These are phyloP conservation scores for Stemphylium beticola DNA, from an alignment of 2,329 filamentous ascomycete genomes.

Conservation along the genomic window DNA sequence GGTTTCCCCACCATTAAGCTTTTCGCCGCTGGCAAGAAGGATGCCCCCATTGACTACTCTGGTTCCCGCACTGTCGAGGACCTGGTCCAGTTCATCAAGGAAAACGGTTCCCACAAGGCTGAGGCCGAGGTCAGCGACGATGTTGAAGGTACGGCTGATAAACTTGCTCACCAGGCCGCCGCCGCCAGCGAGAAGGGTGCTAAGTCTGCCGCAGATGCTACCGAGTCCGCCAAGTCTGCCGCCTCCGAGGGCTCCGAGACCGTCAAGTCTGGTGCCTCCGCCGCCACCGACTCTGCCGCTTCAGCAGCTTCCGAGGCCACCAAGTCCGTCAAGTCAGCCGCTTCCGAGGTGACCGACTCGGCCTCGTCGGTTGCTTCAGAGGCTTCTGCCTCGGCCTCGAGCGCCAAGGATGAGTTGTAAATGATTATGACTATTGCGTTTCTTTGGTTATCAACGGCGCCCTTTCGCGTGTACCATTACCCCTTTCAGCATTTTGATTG, in stretches of 20 bases:
- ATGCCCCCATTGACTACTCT: slow-evolving; percentile 81
- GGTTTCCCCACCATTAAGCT: slow-evolving; percentile 99
- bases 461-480: slow-evolving; percentile 25
- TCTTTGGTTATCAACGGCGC: slow-evolving; percentile 21
- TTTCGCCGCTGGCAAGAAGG: slow-evolving; percentile 89
- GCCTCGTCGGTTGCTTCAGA: slow-evolving; percentile 35
- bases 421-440: slow-evolving; percentile 29
- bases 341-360: slow-evolving; percentile 41
- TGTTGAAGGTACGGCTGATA: slow-evolving; percentile 48
- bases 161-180: slow-evolving; percentile 50
- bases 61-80: slow-evolving; percentile 91
- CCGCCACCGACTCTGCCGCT: slow-evolving; percentile 46
- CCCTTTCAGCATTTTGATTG: slow-evolving; percentile 27
- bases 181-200: slow-evolving; percentile 40
- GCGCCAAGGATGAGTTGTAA: slow-evolving; percentile 78
- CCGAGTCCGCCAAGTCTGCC: slow-evolving; percentile 51
- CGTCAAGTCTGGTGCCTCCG: slow-evolving; percentile 24
- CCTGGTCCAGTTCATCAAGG: slow-evolving; percentile 87
- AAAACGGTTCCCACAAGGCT: slow-evolving; percentile 90
- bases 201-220: slow-evolving; percentile 44
- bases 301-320: slow-evolving; percentile 29
- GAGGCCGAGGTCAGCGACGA: slow-evolving; percentile 60
- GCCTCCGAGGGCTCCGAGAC: slow-evolving; percentile 44
- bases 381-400: slow-evolving; percentile 7
- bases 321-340: slow-evolving; percentile 42